phyloP scores from a whole-genome alignment of 768 basidiomycete species.

The Terana coerulea region DNA sequence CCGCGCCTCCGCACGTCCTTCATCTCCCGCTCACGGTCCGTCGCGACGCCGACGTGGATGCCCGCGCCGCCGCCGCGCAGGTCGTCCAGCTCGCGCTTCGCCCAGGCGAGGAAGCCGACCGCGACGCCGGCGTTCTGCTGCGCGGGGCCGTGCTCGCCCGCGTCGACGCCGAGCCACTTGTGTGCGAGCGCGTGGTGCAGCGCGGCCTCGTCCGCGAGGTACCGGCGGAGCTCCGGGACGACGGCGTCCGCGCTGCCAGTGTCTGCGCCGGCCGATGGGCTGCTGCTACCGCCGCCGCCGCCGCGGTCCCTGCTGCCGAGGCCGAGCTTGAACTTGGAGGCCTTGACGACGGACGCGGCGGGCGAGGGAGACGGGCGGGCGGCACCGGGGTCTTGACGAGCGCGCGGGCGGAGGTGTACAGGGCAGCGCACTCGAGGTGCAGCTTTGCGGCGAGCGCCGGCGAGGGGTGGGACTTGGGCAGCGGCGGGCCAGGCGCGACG shows the following conservation, averaged over 20 bases:
- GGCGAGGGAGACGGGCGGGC: constrained; percentile 15
- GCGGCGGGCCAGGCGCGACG: constrained; percentile 84
- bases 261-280: background rate
- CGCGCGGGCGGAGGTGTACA: constrained; percentile 75
- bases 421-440: constrained; percentile 77
- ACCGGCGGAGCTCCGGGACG: constrained; percentile 61
- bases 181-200: constrained; percentile 72
- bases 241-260: constrained; percentile 42
- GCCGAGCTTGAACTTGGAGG: constrained; percentile 19
- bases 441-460: constrained; percentile 89
- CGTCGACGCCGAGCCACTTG: constrained; percentile 98
- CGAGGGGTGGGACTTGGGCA: constrained; percentile 90
- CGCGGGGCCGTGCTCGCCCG: constrained; percentile 70
- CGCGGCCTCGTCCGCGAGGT: constrained; percentile 64
- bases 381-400: constrained; percentile 59
- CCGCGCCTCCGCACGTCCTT: constrained; percentile 44
- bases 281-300: too few relatives aligned
- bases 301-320: constrained; percentile 18
- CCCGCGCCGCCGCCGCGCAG: constrained; percentile 46
- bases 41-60: constrained; percentile 37
- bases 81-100: constrained; percentile 71
- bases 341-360: constrained; percentile 7
- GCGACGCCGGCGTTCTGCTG: constrained; percentile 72
- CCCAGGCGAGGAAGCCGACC: constrained; percentile 73
- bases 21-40: constrained; percentile 54